phyloP scores from a whole-genome alignment of 495 filamentous ascomycete genomes.

The Aspergillus ellipticus region DNA sequence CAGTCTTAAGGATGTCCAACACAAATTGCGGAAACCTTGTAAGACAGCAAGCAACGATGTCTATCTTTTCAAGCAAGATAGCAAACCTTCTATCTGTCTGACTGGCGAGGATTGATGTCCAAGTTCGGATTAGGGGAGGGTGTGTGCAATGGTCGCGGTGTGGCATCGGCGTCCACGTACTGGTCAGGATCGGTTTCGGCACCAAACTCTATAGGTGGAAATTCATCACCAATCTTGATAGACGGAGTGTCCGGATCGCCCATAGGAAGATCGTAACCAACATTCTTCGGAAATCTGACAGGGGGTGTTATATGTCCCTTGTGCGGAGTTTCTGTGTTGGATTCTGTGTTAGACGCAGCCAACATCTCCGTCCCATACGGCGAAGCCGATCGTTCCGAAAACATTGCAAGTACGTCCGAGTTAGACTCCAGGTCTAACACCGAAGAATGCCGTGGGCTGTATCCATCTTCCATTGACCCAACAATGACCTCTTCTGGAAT shows the following conservation, averaged over 20 bases:
- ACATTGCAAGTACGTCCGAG: neutral
- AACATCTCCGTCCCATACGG: conserved; percentile 24
- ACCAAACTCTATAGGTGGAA: conserved; percentile 10
- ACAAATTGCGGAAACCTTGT: neutral
- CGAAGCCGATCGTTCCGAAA: conserved; percentile 13
- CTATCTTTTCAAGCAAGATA: conserved; percentile 10
- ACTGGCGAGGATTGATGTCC: conserved; percentile 59
- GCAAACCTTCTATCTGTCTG: conserved; percentile 10
- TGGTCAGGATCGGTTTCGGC: conserved; percentile 23
- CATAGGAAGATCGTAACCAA: neutral
- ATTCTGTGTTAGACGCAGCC: conserved; percentile 12
- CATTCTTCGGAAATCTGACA: conserved; percentile 11
- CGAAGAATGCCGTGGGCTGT: conserved; percentile 25
- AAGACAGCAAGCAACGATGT: conserved; percentile 5
- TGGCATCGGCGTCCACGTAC: conserved; percentile 35
- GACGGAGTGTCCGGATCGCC: conserved; percentile 29
- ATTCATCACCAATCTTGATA: conserved; percentile 17
- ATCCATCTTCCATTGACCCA: conserved; percentile 24
- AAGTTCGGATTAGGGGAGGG: conserved; percentile 39
- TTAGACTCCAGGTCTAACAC: conserved; percentile 9
- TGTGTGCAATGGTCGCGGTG: conserved; percentile 35
- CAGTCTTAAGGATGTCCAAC: neutral
- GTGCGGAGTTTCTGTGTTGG: conserved; percentile 6
- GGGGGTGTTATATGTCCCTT: conserved; percentile 39
- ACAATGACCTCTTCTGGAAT: conserved; percentile 38